These are phyloP conservation scores for Sugiyamaella grinbergsii DNA, from an alignment of 1,139 yeast species.

Conservation along the genomic window DNA sequence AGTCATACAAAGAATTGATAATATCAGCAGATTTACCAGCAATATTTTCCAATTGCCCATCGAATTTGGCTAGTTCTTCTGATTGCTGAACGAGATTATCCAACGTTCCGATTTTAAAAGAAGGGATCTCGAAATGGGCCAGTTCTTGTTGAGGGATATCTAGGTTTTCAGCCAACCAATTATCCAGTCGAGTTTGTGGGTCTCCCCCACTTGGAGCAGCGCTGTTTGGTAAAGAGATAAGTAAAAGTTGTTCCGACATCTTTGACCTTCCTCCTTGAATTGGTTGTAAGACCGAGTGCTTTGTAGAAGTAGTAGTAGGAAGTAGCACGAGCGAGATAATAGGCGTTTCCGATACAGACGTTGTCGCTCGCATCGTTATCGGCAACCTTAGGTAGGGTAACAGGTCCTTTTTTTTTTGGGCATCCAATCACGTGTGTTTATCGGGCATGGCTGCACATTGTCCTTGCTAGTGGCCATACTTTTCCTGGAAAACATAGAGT, in stretches of 20 bases:
- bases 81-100: constrained; percentile 89
- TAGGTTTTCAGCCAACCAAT: constrained; percentile 43
- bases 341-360: constrained; percentile 6
- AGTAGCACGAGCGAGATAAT: constrained; percentile 4
- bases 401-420: too few species aligned
- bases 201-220: constrained; percentile 52
- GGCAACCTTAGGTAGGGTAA: constrained; percentile 10
- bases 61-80: constrained; percentile 83
- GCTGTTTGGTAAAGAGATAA: constrained; percentile 52
- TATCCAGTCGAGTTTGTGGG: constrained; percentile 44
- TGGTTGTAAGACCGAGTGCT: not conserved
- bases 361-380: constrained; percentile 1
- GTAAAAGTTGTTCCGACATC: constrained; percentile 16
- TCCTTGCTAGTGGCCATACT: not conserved
- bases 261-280: not conserved
- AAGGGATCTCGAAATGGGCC: constrained; percentile 65
- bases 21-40: constrained; percentile 78
- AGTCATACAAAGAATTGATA: constrained; percentile 54
- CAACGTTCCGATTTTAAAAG: constrained; percentile 90
- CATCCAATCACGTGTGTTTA: constrained; percentile 1
- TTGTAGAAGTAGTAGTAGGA: not conserved
- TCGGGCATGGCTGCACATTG: too few species aligned
- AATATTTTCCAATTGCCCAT: constrained; percentile 68
- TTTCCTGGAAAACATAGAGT: too few species aligned
- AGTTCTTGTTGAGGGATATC: constrained; percentile 27